These are phyloP conservation scores for Grigorovia transvaalensis DNA, from an alignment of 805 yeast genomes.

Conservation along the genomic window DNA sequence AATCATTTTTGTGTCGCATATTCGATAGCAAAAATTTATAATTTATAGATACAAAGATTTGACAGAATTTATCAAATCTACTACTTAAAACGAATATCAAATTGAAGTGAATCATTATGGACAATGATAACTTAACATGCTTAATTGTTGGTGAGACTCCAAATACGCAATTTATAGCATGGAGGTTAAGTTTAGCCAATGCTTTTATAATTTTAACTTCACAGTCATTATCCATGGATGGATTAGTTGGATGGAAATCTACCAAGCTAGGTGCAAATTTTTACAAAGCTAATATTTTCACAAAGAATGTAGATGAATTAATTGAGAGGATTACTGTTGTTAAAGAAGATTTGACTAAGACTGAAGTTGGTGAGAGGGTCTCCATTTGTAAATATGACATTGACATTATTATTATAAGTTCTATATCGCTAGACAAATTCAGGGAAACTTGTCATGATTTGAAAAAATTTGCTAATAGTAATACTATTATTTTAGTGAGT, in stretches of 20 bases:
- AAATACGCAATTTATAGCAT: conserved; percentile 20
- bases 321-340: background rate
- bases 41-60: background rate
- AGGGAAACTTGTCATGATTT: conserved; percentile 13
- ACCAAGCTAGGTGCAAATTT: conserved; percentile 25
- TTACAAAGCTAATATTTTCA: conserved; percentile 25
- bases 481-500: conserved; percentile 19
- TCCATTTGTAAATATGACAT: conserved; percentile 13
- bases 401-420: conserved; percentile 20
- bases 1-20: background rate
- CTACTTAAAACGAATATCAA: background rate
- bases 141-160: background rate
- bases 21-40: background rate
- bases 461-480: conserved; percentile 9
- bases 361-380: background rate
- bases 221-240: conserved; percentile 24
- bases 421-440: conserved; percentile 20
- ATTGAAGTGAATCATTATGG: background rate
- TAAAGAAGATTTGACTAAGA: conserved; percentile 4
- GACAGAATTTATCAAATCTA: background rate
- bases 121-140: background rate
- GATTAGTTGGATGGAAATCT: conserved; percentile 27
- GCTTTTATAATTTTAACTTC: conserved; percentile 23
- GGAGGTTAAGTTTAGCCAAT: conserved; percentile 27
- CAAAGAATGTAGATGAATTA: conserved; percentile 16